Evolutionary conservation across 345 rosid species (phyloP).

Genomic region (Brassica carinata): DNA sequence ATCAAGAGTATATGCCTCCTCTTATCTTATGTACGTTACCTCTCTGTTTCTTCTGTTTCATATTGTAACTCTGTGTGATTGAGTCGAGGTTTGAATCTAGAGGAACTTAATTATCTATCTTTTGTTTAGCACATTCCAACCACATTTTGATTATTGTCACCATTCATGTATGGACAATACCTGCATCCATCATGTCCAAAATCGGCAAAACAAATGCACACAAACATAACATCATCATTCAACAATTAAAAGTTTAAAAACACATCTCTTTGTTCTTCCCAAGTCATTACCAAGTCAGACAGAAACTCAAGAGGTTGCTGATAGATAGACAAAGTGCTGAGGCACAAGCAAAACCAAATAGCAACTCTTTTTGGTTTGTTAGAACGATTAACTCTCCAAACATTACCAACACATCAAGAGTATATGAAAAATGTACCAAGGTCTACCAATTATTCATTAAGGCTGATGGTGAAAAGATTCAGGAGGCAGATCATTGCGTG

Average conservation of each 20-base stretch:
- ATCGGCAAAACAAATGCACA: neutral
- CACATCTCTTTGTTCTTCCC: constrained; percentile 17
- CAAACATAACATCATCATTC: constrained; percentile 12
- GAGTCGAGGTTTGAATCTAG: neutral
- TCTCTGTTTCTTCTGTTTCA: neutral
- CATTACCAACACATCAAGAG: constrained; percentile 14
- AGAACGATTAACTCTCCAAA: constrained; percentile 29
- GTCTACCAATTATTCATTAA: constrained; percentile 39
- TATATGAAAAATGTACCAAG: constrained; percentile 31
- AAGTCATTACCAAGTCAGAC: constrained; percentile 27
- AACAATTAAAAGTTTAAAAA: neutral
- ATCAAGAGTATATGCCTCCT: neutral
- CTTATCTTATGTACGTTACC: constrained; percentile 13
- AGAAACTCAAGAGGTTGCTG: constrained; percentile 15
- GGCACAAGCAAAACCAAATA: constrained; percentile 21
- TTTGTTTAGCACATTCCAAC: neutral
- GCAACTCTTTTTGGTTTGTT: constrained; percentile 16
- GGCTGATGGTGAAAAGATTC: constrained; percentile 63
- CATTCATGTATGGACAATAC: neutral
- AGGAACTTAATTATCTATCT: neutral
- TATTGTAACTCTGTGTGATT: neutral
- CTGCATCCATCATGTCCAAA: neutral
- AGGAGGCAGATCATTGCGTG: constrained; percentile 44
- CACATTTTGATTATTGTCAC: neutral
- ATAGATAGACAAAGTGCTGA: constrained; percentile 14